These are phyloP conservation scores for Pseudogymnoascus sp. DNA, from an alignment of 2,329 filamentous ascomycete genomes.

Conservation along the genomic window DNA sequence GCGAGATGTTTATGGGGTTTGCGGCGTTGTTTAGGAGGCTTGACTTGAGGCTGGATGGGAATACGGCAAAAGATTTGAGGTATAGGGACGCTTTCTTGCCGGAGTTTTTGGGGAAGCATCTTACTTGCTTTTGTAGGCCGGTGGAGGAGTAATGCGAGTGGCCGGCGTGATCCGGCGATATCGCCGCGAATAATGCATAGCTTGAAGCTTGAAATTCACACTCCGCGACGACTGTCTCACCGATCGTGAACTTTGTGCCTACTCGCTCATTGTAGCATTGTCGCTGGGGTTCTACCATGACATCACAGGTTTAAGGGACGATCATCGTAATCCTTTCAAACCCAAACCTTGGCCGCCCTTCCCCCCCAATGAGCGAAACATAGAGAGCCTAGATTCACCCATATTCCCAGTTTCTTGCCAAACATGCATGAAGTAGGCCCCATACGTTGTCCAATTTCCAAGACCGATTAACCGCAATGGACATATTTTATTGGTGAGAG, in stretches of 20 bases:
- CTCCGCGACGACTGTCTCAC: background rate
- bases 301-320: background rate
- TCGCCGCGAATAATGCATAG: background rate
- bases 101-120: constrained; percentile 13
- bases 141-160: constrained; percentile 1
- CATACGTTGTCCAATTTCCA: background rate
- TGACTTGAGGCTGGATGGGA: constrained; percentile 16
- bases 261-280: background rate
- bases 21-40: constrained; percentile 25
- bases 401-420: background rate
- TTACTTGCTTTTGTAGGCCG: constrained; percentile 14
- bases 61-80: constrained; percentile 18
- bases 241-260: background rate
- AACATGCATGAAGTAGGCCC: background rate
- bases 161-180: background rate
- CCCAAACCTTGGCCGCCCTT: background rate
- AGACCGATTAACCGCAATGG: background rate
- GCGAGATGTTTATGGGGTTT: constrained; percentile 26
- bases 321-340: background rate
- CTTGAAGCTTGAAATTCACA: background rate
- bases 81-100: constrained; percentile 20
- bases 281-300: background rate
- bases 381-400: background rate
- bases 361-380: background rate
- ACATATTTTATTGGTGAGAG: background rate